Conservation (phyloP, 345 rosid genomes). For the Crucihimalaya himalaica region DNA sequence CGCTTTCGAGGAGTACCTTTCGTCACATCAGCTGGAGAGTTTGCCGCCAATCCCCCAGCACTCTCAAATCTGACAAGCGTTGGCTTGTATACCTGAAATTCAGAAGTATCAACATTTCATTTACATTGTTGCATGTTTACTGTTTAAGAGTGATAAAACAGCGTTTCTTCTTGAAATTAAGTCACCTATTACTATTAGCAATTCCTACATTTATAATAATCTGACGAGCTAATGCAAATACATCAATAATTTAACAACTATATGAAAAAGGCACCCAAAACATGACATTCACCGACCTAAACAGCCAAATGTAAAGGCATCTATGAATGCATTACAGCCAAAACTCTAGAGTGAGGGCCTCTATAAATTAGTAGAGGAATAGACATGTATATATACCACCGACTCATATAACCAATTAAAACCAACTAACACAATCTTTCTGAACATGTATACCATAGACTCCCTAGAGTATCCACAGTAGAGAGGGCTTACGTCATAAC, state of each 20-base stretch:
- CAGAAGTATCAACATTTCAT: constrained; percentile 23
- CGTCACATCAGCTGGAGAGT: constrained; percentile 74
- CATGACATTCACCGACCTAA: background rate
- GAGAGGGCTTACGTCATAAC: constrained; percentile 74
- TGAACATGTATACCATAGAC: constrained; percentile 13
- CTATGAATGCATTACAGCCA: constrained; percentile 7
- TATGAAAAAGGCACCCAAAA: background rate
- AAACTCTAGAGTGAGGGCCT: background rate
- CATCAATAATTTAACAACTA: background rate
- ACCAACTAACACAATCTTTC: constrained; percentile 5
- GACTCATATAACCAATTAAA: background rate
- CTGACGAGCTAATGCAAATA: background rate
- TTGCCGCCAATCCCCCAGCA: constrained; percentile 74
- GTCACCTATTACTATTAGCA: constrained; percentile 5
- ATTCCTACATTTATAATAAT: constrained; percentile 12
- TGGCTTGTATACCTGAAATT: constrained; percentile 80
- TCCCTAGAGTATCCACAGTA: constrained; percentile 8
- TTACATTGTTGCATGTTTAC: background rate
- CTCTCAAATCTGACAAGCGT: constrained; percentile 63
- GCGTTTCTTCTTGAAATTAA: background rate
- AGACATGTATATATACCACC: background rate
- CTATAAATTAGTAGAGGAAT: background rate
- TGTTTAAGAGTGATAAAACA: constrained; percentile 6
- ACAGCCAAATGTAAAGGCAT: constrained; percentile 6
- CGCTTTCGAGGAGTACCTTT: constrained; percentile 54